Base-by-base conservation (phyloP, 129 eudicot genomes). In the carrot (Daucus carota) region DNA sequence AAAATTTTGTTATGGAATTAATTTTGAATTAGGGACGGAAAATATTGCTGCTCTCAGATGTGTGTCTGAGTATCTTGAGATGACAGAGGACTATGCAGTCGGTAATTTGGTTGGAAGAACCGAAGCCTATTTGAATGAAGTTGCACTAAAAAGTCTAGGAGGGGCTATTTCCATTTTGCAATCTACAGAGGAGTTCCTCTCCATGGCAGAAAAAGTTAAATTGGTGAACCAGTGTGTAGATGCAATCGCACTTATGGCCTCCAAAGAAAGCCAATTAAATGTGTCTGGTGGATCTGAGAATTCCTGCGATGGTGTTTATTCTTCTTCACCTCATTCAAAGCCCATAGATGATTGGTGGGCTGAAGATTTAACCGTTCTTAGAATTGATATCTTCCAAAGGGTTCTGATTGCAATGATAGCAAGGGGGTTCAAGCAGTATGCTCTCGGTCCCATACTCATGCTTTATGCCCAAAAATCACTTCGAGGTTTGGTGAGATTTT, bases 321-420 rank as follows among this genome's bases (percentile, higher is more conserved):
- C 88, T 40, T 80, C 89, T 20, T 79, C 73, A 5, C 62, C 86
- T 41, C 78, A 81, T 59, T 77, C 81, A 6, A 91, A 83, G 74
- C 87, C 85, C 65, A 79, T 87, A 2, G 89, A 89, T 43, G 96
- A 95, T 80, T 95, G 99, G 99, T 95, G 99, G 99, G 99, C 97
- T 45, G 99, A 95, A 75, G 99, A 95, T 87, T 75, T 95, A 63
- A 82, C 86, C 52, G 83, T 85, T 47, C 87, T 95, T 20, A 82
- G 96, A 71, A 88, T 95, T 34, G 97, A 87, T 85, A 68, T 89
- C 31, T 95, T 95, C 76, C 99, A 92, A 73, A 80, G 99, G 86
- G 96, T 92, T 70, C 83, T 95, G 31, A 84, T 89, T 74, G 97
- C 99, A 26, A 91, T 92, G 97, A 82, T 88, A 69, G 87, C 96